Evolutionary conservation across 208 protist genomes (phyloP).

Genomic region (Acanthamoeba castellanii): DNA sequence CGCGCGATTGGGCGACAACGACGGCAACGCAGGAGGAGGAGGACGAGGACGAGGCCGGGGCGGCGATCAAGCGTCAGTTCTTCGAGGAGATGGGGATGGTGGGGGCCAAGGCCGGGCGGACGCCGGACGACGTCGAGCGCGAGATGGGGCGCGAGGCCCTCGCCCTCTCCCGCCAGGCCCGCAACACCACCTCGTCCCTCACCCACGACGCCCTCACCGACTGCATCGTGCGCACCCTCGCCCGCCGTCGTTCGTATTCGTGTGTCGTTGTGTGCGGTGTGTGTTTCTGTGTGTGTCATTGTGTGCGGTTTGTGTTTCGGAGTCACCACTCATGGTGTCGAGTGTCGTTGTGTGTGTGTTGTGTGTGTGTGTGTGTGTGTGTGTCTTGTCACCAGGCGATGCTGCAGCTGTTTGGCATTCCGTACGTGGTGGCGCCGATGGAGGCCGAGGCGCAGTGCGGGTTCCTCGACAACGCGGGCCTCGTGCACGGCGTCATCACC

Average conservation of each 20-base stretch:
- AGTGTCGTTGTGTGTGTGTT: too few relatives aligned
- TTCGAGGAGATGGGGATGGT: conserved; percentile 14
- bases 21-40: neutral
- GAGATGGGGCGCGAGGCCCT: neutral
- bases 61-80: neutral
- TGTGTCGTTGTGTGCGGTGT: neutral
- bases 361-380: too few relatives aligned
- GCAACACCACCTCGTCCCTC: neutral
- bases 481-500: conserved; percentile 71
- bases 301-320: neutral
- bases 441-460: conserved; percentile 88
- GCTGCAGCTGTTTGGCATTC: conserved; percentile 84
- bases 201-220: conserved; percentile 20
- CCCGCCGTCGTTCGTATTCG: neutral
- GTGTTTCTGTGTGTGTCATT: too few relatives aligned
- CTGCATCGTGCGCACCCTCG: neutral
- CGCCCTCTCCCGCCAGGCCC: neutral
- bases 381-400: too few relatives aligned
- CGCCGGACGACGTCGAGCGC: neutral
- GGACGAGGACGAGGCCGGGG: neutral
- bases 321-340: neutral
- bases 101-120: neutral
- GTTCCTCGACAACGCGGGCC: conserved; percentile 56
- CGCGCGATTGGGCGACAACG: too few relatives aligned
- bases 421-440: conserved; percentile 80